phyloP scores from a whole-genome alignment of 108 stramenopile genomes.

The Conticribra guillardii region DNA sequence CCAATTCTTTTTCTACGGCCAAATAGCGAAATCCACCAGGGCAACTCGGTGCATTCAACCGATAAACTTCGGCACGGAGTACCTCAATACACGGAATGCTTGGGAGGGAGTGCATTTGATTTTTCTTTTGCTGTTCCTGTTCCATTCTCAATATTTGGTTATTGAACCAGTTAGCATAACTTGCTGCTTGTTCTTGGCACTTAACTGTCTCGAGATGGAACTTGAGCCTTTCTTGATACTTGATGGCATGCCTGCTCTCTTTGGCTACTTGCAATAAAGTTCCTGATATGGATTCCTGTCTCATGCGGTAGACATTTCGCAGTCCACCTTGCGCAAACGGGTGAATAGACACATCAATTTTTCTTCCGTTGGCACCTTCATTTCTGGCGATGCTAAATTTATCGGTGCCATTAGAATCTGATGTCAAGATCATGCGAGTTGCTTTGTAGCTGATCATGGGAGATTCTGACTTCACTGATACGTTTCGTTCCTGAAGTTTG shows the following conservation, averaged over 20 bases:
- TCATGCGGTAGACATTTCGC: conserved; percentile 17
- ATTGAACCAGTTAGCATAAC: conserved; percentile 10
- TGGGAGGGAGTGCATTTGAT: too few relatives aligned
- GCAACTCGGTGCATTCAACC: conserved; percentile 4
- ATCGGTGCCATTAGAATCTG: too few relatives aligned
- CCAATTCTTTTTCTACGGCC: conserved; percentile 12
- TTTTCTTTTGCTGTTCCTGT: too few relatives aligned
- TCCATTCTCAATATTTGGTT: too few relatives aligned
- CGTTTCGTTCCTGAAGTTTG: conserved; percentile 3
- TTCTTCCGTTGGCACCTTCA: neutral
- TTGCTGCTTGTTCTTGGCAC: conserved; percentile 4
- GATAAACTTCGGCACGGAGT: conserved; percentile 6
- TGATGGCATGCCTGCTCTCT: conserved; percentile 11
- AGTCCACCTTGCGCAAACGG: conserved; percentile 27
- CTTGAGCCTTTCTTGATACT: conserved; percentile 6
- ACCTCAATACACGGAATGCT: conserved; percentile 2
- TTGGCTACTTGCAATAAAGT: too few relatives aligned
- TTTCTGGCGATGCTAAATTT: neutral
- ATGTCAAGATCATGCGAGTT: conserved; percentile 7
- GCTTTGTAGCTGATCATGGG: conserved; percentile 6
- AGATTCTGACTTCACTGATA: conserved; percentile 1
- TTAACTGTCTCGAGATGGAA: conserved; percentile 18
- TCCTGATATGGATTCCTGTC: too few relatives aligned
- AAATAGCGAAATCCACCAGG: conserved; percentile 21
- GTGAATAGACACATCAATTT: conserved; percentile 12